Evolutionary conservation across 1,284 basidiomycete genomes (phyloP), one percentile per base, ranked within the genome.

Genomic region (Cryptococcus sp.): DNA sequence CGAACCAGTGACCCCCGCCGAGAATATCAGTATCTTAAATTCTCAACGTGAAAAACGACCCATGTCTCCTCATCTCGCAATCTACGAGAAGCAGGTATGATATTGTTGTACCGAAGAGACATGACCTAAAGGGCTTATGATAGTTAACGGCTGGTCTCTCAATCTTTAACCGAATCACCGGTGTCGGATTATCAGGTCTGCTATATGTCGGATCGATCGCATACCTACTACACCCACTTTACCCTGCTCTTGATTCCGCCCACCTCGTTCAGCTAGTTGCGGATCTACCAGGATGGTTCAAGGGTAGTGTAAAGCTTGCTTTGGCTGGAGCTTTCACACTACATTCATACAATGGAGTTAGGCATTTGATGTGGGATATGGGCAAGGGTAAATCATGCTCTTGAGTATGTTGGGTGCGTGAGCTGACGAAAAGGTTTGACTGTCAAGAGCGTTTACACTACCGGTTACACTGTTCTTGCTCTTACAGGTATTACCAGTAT

Each of bases 51-150:
- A 87, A 47, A 78, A 80, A 46, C 86, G 94, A 25, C 94, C 96
- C 18, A 86, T 81, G 53, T 88, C 86, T 65, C 94, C 96, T 21
- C 91, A 97, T 75, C 87, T 93, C 66, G 89, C 89, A 46, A 97
- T 98, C 76, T 98, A 98, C 79, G 88, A 96, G 74, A 91, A 91
- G 19, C 93, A 97, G 74, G 76, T 91, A 39, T 36, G n/a, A n/a
- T n/a, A n/a, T n/a, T n/a, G n/a, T n/a, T n/a, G n/a, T n/a, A n/a
- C n/a, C n/a, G n/a, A n/a, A n/a, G 32, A 16, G 32, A 34, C 10
- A 34, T 34, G 16, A 34, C 10, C 11, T 48, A 36, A 48, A 16
- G 18, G 13, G n/a, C 46, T 24, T 10, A 13, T 18, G 22, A 7
- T 50, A 71, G 67, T 62, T 81, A 44, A 98, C 94, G 41, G 96